Evolutionary conservation across 2,329 filamentous ascomycete genomes (phyloP), one percentile per base, ranked within the genome.

Genomic region (Drechslerella stenobrocha): DNA sequence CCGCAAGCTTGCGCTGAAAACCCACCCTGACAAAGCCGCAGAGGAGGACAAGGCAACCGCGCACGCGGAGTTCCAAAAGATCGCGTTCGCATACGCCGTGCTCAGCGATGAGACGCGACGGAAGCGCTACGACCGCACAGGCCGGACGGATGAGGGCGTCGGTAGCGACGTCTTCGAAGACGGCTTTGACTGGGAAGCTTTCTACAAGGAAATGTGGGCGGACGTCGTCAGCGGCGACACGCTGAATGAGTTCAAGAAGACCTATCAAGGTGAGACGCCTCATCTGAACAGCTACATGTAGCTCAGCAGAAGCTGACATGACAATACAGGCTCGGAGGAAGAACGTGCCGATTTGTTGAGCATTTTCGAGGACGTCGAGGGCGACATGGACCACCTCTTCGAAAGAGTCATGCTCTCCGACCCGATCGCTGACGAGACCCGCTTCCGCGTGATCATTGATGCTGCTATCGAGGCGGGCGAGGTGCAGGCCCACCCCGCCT

Each of bases 31-130:
- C 81, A 96, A 96, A 79, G 89, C 85, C 2, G 72, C 83, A 13
- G 80, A 83, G 0, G 81, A 84, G 20, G 79, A 86, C 52, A 90
- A 89, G 74, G 81, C 85, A 23, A 79, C 82, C 40, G 92, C 93
- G 1, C 87, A 96, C 73, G 80, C 81, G 67, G 87, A 83, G 55
- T 98, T 98, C 76, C 93, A 98, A 77, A 81, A 87, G 72, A 85
- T 98, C 72, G 92, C 92, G 22, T 92, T 96, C 74, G 92, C 93
- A 52, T 96, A 97, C 75, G 92, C 90, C 30, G 84, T 98, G 50
- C 87, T 98, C 32, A 96, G 89, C 28, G 89, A 96, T 72, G 81
- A 87, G 20, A 81, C 81, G 18, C 85, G 93, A 53, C 88, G 93
- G 72, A 85, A 85, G 72, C 88, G 89, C 64, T 98, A 96, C 79